Percentiles rank a stretch among this genome's conserved stretches.
Conservation (phyloP, 345 rosid species). For the Schrenkiella parvula region DNA sequence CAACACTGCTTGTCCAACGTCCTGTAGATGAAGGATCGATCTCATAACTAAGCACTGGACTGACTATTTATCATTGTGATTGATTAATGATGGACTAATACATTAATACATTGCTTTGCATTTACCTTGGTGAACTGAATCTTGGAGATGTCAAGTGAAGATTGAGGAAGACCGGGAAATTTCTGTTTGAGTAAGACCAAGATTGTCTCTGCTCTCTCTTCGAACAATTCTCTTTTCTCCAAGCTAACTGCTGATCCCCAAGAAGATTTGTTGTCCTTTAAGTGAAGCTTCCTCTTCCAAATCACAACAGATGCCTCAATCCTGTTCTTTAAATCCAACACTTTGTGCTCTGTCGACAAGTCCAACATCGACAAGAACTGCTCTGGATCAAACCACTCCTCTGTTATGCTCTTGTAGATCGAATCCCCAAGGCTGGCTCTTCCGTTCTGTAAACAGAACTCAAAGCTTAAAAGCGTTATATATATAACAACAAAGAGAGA, state of each 20-base stretch:
- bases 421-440: conserved; percentile 80
- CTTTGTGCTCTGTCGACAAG: conserved; percentile 67
- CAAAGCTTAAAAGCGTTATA: too few relatives aligned
- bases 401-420: conserved; percentile 74
- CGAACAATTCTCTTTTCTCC: conserved; percentile 86
- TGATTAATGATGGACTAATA: too few relatives aligned
- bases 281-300: conserved; percentile 76
- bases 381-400: conserved; percentile 66
- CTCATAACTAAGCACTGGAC: too few relatives aligned
- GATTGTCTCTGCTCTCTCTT: conserved; percentile 79
- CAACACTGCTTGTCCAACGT: conserved; percentile 76
- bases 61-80: too few relatives aligned
- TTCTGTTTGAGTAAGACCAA: conserved; percentile 64
- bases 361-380: conserved; percentile 69
- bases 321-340: conserved; percentile 73
- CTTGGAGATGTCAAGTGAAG: conserved; percentile 74
- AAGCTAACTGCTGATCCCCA: conserved; percentile 84
- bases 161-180: conserved; percentile 79
- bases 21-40: too few relatives aligned
- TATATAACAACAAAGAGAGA: too few relatives aligned
- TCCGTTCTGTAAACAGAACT: conserved; percentile 47
- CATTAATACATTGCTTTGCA: too few relatives aligned
- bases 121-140: conserved; percentile 76
- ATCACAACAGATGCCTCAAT: conserved; percentile 88
- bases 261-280: conserved; percentile 68